Conservation (phyloP, 192 early-diverging fungal species). For the Backusella westeae region DNA sequence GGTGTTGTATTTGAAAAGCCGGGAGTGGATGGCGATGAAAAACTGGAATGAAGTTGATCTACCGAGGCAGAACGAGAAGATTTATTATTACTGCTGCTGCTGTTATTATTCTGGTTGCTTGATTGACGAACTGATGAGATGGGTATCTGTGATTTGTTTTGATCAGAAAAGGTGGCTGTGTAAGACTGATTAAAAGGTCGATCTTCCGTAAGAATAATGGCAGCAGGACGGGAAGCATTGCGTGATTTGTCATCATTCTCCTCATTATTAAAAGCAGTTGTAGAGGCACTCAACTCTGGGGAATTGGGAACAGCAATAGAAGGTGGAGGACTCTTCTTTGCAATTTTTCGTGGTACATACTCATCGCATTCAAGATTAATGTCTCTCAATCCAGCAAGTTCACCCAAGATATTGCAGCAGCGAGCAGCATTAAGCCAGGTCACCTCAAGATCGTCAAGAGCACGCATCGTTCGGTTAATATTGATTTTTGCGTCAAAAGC, state of each 20-base stretch:
- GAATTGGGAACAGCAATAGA: slow-evolving; percentile 35
- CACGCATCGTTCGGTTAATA: slow-evolving; percentile 35
- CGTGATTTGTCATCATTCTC: not conserved
- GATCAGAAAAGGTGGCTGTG: not conserved
- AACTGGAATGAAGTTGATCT: not conserved
- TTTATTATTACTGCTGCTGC: not conserved
- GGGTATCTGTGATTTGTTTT: not conserved
- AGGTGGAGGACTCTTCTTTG: slow-evolving; percentile 16
- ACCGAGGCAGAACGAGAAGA: not conserved
- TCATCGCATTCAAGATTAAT: slow-evolving; percentile 30
- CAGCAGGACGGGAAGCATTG: not conserved
- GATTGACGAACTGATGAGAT: slow-evolving; percentile 11
- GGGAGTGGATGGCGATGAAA: not conserved
- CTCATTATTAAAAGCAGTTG: not conserved
- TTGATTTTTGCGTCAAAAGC: slow-evolving; percentile 34
- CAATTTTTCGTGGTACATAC: not conserved
- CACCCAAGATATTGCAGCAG: slow-evolving; percentile 31
- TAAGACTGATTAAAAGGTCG: not conserved
- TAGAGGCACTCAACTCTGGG: slow-evolving; percentile 10
- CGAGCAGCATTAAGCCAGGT: slow-evolving; percentile 30
- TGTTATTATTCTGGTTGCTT: not conserved
- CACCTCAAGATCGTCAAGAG: slow-evolving; percentile 26
- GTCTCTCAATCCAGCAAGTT: slow-evolving; percentile 26
- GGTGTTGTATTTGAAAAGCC: not conserved
- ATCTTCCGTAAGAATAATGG: not conserved